A percentile compares a stretch with the other conserved stretches of the same genome.
phyloP scores from a whole-genome alignment of 2,329 filamentous ascomycete species.

The Penicillium sp. region DNA sequence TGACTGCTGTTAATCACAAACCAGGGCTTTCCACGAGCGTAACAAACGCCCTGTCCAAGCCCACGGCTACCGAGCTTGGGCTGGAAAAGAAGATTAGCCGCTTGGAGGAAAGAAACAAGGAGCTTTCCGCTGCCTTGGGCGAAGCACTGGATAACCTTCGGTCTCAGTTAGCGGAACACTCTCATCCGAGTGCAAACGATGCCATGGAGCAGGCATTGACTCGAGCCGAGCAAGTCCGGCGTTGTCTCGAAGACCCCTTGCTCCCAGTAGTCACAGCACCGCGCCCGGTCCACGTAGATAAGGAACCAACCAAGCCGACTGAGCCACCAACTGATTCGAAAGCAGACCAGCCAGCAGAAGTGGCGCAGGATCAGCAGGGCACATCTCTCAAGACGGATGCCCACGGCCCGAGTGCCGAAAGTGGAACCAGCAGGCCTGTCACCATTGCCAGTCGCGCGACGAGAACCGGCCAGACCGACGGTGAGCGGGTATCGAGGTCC shows the following conservation, averaged over 20 bases:
- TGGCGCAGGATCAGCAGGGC: slow-evolving; percentile 9
- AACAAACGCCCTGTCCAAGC: not conserved
- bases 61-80: slow-evolving; percentile 23
- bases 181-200: slow-evolving; percentile 27
- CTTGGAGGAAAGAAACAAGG: slow-evolving; percentile 43
- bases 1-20: slow-evolving; percentile 7
- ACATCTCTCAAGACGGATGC: slow-evolving; percentile 6
- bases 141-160: slow-evolving; percentile 44
- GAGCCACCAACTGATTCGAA: not conserved
- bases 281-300: slow-evolving; percentile 3
- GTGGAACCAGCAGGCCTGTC: slow-evolving; percentile 10
- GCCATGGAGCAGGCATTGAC: slow-evolving; percentile 40
- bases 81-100: slow-evolving; percentile 34
- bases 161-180: slow-evolving; percentile 30
- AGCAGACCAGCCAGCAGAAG: not conserved
- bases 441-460: slow-evolving; percentile 4
- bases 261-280: slow-evolving; percentile 26
- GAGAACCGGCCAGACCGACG: slow-evolving; percentile 8
- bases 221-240: slow-evolving; percentile 45
- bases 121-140: slow-evolving; percentile 42
- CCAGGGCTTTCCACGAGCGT: not conserved
- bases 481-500: slow-evolving; percentile 24
- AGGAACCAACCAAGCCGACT: not conserved
- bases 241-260: slow-evolving; percentile 43
- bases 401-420: slow-evolving; percentile 7